These are phyloP conservation scores for Xylariaceae sp. DNA, from an alignment of 2,329 filamentous ascomycete genomes.

Conservation along the genomic window DNA sequence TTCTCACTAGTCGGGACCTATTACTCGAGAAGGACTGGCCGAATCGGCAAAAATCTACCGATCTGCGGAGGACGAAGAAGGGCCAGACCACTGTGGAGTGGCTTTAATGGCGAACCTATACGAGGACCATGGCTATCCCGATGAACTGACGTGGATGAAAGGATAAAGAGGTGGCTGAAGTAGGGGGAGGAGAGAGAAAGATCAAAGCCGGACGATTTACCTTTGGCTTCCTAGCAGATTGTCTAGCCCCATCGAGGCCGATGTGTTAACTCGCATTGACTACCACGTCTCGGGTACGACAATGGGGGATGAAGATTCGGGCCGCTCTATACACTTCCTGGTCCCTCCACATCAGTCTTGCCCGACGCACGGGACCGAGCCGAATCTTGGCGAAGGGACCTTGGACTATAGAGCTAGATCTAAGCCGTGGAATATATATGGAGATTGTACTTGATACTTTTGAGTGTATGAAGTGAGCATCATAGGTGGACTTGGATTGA, in stretches of 20 bases:
- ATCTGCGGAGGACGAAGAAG: not conserved
- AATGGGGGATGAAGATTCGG: conserved; percentile 18
- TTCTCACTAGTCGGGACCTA: not conserved
- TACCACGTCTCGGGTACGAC: conserved; percentile 5
- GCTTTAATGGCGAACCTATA: not conserved
- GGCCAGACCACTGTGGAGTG: not conserved
- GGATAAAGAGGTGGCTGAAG: too few relatives aligned
- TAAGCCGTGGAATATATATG: not conserved
- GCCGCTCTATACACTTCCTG: conserved; percentile 12
- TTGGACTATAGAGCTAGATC: not conserved
- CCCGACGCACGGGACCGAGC: conserved; percentile 1
- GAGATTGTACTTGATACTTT: not conserved
- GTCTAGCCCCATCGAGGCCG: not conserved
- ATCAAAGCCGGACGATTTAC: not conserved
- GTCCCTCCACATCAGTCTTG: not conserved
- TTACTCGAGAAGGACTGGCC: not conserved
- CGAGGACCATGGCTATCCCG: not conserved
- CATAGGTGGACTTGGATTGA: not conserved
- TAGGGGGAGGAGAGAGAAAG: not conserved
- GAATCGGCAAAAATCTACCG: not conserved
- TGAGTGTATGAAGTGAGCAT: not conserved
- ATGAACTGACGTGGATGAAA: not conserved
- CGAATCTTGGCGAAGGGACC: not conserved
- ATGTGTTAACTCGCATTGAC: not conserved
- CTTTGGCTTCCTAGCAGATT: not conserved